A percentile compares a stretch with the other conserved stretches of the same genome.
Evolutionary conservation across 352 stramenopile genomes (phyloP).

Genomic region (Globisporangium heterothallicum): DNA sequence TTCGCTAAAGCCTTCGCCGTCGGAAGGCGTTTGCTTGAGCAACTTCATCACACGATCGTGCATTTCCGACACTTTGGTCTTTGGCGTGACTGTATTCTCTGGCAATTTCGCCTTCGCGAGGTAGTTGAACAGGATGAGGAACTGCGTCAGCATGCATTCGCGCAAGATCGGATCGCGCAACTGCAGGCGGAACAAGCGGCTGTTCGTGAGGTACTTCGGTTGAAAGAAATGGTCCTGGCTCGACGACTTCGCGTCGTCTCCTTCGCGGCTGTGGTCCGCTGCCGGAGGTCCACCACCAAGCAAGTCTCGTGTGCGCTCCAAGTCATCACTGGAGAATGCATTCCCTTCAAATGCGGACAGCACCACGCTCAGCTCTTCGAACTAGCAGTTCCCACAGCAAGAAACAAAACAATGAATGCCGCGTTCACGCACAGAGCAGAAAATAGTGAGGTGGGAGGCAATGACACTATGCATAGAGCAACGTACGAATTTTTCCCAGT

Average conservation of each 20-base stretch:
- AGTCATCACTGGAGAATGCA: slow-evolving; percentile 75
- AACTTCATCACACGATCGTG: slow-evolving; percentile 70
- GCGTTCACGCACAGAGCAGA: not conserved
- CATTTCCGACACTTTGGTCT: slow-evolving; percentile 54
- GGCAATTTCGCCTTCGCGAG: slow-evolving; percentile 53
- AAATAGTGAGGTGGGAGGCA: not conserved
- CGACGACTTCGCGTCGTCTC: not conserved
- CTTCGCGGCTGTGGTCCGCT: too few relatives aligned
- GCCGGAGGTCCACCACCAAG: slow-evolving; percentile 15
- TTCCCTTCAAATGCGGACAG: slow-evolving; percentile 82
- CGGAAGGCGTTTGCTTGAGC: slow-evolving; percentile 80
- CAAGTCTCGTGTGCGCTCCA: slow-evolving; percentile 62
- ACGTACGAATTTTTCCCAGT: slow-evolving; percentile 85
- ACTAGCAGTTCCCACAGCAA: slow-evolving; percentile 24
- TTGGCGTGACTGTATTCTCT: slow-evolving; percentile 39
- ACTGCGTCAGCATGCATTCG: slow-evolving; percentile 87
- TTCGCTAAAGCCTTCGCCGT: slow-evolving; percentile 84
- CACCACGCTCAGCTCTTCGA: slow-evolving; percentile 71
- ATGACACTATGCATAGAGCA: not conserved
- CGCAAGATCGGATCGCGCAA: slow-evolving; percentile 86
- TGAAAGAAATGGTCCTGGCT: slow-evolving; percentile 85
- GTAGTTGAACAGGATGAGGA: slow-evolving; percentile 80
- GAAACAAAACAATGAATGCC: not conserved
- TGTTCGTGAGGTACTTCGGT: slow-evolving; percentile 92
- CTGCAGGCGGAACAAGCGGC: slow-evolving; percentile 86